Base-by-base conservation (phyloP, 805 yeast genomes). In the Metschnikowia cerradonensis region DNA sequence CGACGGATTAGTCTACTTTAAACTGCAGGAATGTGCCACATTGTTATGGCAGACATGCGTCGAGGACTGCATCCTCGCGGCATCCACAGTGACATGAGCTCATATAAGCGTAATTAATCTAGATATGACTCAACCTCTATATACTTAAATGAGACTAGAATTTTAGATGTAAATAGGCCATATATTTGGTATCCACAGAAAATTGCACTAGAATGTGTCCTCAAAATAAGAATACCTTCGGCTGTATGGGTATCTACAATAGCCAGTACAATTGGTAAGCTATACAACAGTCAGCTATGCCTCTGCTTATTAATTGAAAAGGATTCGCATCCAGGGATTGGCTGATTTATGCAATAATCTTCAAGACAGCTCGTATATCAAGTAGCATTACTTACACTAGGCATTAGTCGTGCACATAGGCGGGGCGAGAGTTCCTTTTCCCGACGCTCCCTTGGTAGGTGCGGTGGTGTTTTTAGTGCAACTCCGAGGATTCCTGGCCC, bases 21-120 rank as follows among this genome's bases (percentile, higher is more conserved):
- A 15, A 20, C 32, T 42, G 45, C 45, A 22, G 31, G 38, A 23
- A 22, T 32, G 31, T 42, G 45, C 38, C 45, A 42, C 45, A 42
- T 4, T 32, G 22, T 33, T 32, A 42, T n/a, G 38, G 15, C 37
- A 20, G 38, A 20, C 31, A 22, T 42, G 45, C 38, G 30, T 20
- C 20, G 20, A 33, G 15, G 31, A 20, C 37, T 41, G 45, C 45
- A 33, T 14, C 15, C 15, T 6, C 19, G 45, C 45, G 32, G n/a
- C 45, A 33, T 42, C 45, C 45, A 41, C 45, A 42, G 38, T 33
- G 26, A 33, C 14, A 20, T 33, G 31, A n/a, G 19, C 30, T 19
- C 11, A n/a, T 41, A n/a, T 19, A 11, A 31, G 22, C 44, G 14
- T 4, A 36, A 34, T n/a, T n/a, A 34, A 34, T 15, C 15, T 6